Conservation (phyloP, 805 yeast species). For the Sugiyamaella smithiae region DNA sequence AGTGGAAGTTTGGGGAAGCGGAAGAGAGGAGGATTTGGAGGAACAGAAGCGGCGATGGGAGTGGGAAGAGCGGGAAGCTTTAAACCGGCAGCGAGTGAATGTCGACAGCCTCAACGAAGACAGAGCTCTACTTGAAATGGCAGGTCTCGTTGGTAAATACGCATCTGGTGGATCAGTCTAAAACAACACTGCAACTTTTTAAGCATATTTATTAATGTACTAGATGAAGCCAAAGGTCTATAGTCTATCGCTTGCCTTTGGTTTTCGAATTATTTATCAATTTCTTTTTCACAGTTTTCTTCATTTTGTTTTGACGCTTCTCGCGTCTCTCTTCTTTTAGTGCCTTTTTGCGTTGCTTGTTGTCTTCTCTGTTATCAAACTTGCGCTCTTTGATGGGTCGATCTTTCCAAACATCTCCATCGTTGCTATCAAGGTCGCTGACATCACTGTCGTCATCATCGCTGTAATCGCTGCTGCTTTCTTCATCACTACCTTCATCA, state of each 20-base stretch:
- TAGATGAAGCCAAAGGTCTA: too few relatives aligned
- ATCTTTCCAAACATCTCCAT: constrained; percentile 47
- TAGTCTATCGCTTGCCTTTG: constrained; percentile 9
- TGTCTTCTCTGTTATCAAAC: constrained; percentile 72
- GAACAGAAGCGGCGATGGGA: constrained; percentile 80
- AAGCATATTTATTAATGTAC: constrained; percentile 5
- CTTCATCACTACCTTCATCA: constrained; percentile 23
- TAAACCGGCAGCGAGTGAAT: constrained; percentile 70
- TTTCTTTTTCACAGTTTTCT: constrained; percentile 78
- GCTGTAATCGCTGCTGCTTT: constrained; percentile 33
- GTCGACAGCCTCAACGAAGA: constrained; percentile 66
- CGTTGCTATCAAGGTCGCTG: constrained; percentile 35
- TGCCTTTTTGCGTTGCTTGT: constrained; percentile 68
- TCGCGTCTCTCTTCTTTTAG: constrained; percentile 78
- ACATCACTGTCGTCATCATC: constrained; percentile 36
- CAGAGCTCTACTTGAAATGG: constrained; percentile 82
- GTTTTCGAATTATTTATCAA: constrained; percentile 52
- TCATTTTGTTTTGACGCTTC: constrained; percentile 76
- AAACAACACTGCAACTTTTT: too few relatives aligned
- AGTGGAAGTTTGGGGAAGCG: constrained; percentile 91
- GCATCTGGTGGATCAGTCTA: constrained; percentile 52
- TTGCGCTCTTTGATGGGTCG: constrained; percentile 63
- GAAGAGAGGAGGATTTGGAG: constrained; percentile 69
- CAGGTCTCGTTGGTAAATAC: constrained; percentile 53
- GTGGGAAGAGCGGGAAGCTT: constrained; percentile 88